Conservation (phyloP, 306 rosid genomes). For the Dryas octopetala region DNA sequence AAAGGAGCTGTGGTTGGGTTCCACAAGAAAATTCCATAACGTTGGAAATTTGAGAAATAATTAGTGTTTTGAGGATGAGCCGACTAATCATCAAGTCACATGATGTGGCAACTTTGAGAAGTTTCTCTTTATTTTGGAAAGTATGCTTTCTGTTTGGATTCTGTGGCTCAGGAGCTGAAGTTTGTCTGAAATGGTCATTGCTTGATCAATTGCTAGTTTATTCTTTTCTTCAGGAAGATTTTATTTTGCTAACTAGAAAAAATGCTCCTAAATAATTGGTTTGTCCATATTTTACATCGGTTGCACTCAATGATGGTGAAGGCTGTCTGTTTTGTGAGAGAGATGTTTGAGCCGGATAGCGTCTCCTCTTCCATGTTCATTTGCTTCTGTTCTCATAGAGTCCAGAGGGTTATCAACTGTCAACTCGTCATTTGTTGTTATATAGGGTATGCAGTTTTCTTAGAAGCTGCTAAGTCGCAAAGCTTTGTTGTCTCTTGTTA, state of each 20-base stretch:
- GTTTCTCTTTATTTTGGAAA: constrained; percentile 14
- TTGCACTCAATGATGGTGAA: constrained; percentile 19
- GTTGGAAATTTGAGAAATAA: constrained; percentile 34
- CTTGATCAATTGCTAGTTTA: constrained; percentile 14
- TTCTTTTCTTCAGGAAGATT: constrained; percentile 22
- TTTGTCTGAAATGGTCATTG: constrained; percentile 15
- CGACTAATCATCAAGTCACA: constrained; percentile 19
- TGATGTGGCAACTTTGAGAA: constrained; percentile 18
- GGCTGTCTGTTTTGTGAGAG: constrained; percentile 13
- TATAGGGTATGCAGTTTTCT: constrained; percentile 4
- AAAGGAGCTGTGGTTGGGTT: constrained; percentile 31
- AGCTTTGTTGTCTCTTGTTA: constrained; percentile 8
- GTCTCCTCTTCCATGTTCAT: constrained; percentile 8
- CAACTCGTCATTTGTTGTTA: constrained; percentile 5
- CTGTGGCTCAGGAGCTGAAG: constrained; percentile 29
- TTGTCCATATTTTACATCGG: constrained; percentile 23
- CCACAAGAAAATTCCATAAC: constrained; percentile 15
- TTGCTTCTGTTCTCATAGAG: constrained; percentile 17
- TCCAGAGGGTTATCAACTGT: constrained; percentile 2
- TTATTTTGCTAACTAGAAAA: constrained; percentile 17
- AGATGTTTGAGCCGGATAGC: background rate
- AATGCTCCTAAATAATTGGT: constrained; percentile 5
- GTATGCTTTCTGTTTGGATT: constrained; percentile 27
- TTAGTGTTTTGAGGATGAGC: constrained; percentile 27
- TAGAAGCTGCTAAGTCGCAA: background rate